Conservation (phyloP, 116 monocot species). For the Papilionanthe hybrid region DNA sequence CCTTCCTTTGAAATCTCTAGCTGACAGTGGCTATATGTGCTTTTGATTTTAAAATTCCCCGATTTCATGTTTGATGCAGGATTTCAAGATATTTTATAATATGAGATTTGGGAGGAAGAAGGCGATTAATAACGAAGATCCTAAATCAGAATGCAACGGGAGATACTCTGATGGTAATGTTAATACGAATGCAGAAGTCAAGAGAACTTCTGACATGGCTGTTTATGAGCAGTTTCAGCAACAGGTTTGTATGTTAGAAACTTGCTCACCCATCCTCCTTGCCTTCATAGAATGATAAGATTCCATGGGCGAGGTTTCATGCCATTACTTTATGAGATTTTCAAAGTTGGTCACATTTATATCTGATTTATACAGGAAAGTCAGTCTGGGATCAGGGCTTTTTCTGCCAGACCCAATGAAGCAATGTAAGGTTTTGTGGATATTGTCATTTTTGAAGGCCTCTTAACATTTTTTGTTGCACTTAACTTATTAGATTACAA, state of each 20-base stretch:
- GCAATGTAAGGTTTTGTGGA: conserved; percentile 35
- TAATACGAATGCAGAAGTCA: conserved; percentile 25
- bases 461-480: neutral
- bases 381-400: neutral
- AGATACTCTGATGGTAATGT: conserved; percentile 22
- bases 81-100: conserved; percentile 61
- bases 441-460: neutral
- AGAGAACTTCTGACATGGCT: conserved; percentile 32
- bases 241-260: conserved; percentile 25
- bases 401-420: conserved; percentile 23
- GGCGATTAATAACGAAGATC: conserved; percentile 31
- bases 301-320: neutral
- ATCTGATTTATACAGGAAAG: conserved; percentile 27
- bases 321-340: neutral
- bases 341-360: neutral
- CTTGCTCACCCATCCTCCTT: neutral
- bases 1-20: neutral
- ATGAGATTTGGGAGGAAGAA: conserved; percentile 51
- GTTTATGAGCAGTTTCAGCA: conserved; percentile 58
- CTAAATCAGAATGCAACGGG: conserved; percentile 8
- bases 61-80: conserved; percentile 26
- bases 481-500: neutral
- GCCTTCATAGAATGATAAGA: neutral
- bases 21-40: neutral
- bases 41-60: neutral